Percentiles rank a stretch among this genome's conserved stretches.
Evolutionary conservation across 2,329 filamentous ascomycete species (phyloP).

Genomic region (Berkeleyomyces rouxiae): DNA sequence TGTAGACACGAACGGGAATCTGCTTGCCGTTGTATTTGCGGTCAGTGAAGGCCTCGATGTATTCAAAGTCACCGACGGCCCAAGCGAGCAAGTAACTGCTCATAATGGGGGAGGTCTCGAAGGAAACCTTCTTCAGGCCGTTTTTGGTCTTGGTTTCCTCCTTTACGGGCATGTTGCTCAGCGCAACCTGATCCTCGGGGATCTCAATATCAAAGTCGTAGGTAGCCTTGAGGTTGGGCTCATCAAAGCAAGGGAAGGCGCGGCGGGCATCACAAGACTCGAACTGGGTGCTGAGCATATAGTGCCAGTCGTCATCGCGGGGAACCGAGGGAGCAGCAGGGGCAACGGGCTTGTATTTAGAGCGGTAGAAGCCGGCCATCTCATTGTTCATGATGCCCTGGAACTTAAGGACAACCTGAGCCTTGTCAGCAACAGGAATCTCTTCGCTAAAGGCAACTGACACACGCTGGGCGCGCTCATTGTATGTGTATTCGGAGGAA

Average conservation of each 20-base stretch:
- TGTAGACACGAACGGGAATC: slow-evolving; percentile 89
- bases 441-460: slow-evolving; percentile 61
- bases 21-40: slow-evolving; percentile 81
- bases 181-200: slow-evolving; percentile 68
- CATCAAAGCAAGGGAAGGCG: slow-evolving; percentile 95
- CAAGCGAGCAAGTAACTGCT: slow-evolving; percentile 82
- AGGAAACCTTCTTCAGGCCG: slow-evolving; percentile 58
- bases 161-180: slow-evolving; percentile 94
- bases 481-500: slow-evolving; percentile 56
- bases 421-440: slow-evolving; percentile 49
- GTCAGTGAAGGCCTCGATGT: slow-evolving; percentile 79
- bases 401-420: slow-evolving; percentile 53
- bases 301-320: slow-evolving; percentile 48
- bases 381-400: slow-evolving; percentile 72
- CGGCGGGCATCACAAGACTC: slow-evolving; percentile 89
- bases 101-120: slow-evolving; percentile 77
- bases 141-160: slow-evolving; percentile 39
- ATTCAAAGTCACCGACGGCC: slow-evolving; percentile 95
- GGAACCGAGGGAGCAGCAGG: slow-evolving; percentile 62
- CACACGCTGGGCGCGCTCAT: slow-evolving; percentile 69
- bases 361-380: slow-evolving; percentile 88
- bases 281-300: slow-evolving; percentile 91
- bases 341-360: slow-evolving; percentile 73
- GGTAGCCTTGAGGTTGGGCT: slow-evolving; percentile 90
- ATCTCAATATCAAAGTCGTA: slow-evolving; percentile 91